Evolutionary conservation across 179 eudicot species (phyloP).

Genomic region (Camellia oleifera): DNA sequence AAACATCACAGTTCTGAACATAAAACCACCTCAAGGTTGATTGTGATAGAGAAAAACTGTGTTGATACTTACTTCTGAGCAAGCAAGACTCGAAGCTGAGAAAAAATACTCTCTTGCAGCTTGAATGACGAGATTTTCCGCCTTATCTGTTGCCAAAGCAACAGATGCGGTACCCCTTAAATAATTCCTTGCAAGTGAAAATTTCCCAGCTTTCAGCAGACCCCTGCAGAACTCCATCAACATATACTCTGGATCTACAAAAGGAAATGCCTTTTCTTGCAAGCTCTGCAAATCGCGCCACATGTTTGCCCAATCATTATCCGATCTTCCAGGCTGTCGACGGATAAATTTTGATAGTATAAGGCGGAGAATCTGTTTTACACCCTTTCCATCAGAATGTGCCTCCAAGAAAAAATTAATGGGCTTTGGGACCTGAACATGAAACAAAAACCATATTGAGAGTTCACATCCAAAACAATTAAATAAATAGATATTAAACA

Average conservation of each 20-base stretch:
- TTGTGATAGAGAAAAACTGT: neutral
- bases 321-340: conserved; percentile 71
- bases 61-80: conserved; percentile 69
- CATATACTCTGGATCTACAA: conserved; percentile 76
- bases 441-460: conserved; percentile 12
- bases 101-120: conserved; percentile 96
- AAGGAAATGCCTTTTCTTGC: conserved; percentile 91
- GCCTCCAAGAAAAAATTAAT: conserved; percentile 66
- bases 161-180: conserved; percentile 82
- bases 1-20: neutral
- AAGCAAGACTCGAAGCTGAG: conserved; percentile 90
- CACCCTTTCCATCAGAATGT: conserved; percentile 78
- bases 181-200: conserved; percentile 92
- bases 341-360: conserved; percentile 90
- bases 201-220: conserved; percentile 94
- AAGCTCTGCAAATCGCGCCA: conserved; percentile 93
- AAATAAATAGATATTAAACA: neutral
- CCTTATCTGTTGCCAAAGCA: conserved; percentile 79
- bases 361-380: conserved; percentile 91
- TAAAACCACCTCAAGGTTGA: neutral
- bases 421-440: conserved; percentile 89
- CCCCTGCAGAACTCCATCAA: conserved; percentile 97
- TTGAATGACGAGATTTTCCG: conserved; percentile 93
- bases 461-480: neutral
- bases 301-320: conserved; percentile 92